phyloP scores from a whole-genome alignment of 805 yeast species.

The Kodamaea laetipori region DNA sequence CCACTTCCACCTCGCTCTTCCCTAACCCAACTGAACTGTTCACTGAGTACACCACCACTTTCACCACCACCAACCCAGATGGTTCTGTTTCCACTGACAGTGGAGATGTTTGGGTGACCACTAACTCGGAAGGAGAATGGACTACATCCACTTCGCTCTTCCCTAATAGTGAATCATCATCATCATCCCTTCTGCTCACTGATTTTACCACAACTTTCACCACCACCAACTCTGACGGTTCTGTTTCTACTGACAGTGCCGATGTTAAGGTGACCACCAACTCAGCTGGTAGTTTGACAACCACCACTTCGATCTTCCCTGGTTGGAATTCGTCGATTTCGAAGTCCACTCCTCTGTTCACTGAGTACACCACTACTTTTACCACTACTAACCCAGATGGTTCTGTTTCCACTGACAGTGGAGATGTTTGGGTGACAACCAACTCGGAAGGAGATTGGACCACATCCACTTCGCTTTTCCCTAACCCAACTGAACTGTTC shows the following conservation, averaged over 20 bases:
- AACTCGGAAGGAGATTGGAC: too few relatives aligned
- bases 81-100: conserved; percentile 12
- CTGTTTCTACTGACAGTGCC: conserved; percentile 21
- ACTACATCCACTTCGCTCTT: conserved; percentile 17
- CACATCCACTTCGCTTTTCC: too few relatives aligned
- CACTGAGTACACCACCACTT: conserved; percentile 9
- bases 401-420: conserved; percentile 16
- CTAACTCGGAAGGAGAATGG: conserved; percentile 8
- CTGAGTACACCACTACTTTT: conserved; percentile 15
- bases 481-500: too few relatives aligned
- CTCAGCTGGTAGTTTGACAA: conserved; percentile 18
- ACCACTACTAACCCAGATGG: conserved; percentile 21
- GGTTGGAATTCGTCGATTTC: conserved; percentile 6
- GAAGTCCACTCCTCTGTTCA: conserved; percentile 8
- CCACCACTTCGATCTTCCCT: conserved; percentile 16
- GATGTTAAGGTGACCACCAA: conserved; percentile 21
- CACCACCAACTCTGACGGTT: conserved; percentile 19
- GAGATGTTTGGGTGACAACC: too few relatives aligned
- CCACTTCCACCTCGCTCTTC: too few relatives aligned
- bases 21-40: too few relatives aligned
- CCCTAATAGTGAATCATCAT: background rate
- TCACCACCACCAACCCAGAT: conserved; percentile 7
- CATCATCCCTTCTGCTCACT: background rate
- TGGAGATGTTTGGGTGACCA: too few relatives aligned
- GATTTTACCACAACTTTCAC: conserved; percentile 22